These are phyloP conservation scores for Atkinsonella texensis DNA, from an alignment of 2,329 filamentous ascomycete genomes.

Conservation along the genomic window DNA sequence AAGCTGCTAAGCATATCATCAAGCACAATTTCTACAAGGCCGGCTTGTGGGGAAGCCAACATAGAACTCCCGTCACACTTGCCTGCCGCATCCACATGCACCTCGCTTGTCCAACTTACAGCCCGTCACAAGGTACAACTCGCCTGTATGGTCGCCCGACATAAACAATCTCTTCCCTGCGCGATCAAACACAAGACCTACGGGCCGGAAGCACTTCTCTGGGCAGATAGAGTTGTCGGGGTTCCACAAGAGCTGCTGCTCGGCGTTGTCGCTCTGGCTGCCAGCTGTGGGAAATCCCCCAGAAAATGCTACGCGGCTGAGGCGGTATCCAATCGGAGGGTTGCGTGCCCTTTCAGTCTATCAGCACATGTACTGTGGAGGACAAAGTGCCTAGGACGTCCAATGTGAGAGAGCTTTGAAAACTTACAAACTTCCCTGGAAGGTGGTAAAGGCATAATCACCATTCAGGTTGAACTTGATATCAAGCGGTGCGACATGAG, in stretches of 20 bases:
- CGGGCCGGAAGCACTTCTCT: conserved; percentile 38
- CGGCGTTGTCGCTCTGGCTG: conserved; percentile 26
- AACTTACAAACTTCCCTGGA: conserved; percentile 46
- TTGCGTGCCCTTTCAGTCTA: conserved; percentile 16
- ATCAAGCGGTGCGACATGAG: conserved; percentile 54
- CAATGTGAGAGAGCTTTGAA: too few relatives aligned
- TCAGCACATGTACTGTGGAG: not conserved
- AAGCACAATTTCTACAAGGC: too few relatives aligned
- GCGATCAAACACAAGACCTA: conserved; percentile 29
- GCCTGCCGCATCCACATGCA: too few relatives aligned
- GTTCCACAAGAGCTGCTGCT: conserved; percentile 38
- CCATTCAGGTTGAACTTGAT: conserved; percentile 46
- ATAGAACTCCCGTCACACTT: too few relatives aligned
- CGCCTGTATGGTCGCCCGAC: conserved; percentile 40
- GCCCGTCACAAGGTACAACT: conserved; percentile 34
- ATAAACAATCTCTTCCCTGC: conserved; percentile 35
- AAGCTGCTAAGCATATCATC: too few relatives aligned
- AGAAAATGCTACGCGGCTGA: conserved; percentile 24
- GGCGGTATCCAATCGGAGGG: conserved; percentile 25
- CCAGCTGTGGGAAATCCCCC: conserved; percentile 22
- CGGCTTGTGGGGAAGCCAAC: too few relatives aligned
- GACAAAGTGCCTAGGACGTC: too few relatives aligned
- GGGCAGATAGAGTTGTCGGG: conserved; percentile 32
- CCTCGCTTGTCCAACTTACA: too few relatives aligned
- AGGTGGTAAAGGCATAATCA: conserved; percentile 45